Evolutionary conservation across 805 yeast species (phyloP), one percentile per base, ranked within the genome.

Genomic region (Hanseniaspora meyeri): DNA sequence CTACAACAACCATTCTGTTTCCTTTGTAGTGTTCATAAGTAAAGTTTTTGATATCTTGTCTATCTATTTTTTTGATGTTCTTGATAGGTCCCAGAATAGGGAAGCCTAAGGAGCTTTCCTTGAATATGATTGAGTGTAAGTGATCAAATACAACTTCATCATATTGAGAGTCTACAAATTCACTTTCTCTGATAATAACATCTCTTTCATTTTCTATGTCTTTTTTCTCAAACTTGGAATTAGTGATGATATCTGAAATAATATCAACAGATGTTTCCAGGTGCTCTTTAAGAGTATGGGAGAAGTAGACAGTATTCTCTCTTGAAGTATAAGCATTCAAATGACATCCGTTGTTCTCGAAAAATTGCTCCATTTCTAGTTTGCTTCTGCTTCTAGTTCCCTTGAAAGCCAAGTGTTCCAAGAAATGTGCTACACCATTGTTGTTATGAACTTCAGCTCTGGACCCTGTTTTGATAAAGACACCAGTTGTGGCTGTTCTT

Each of bases 71-170:
- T 67, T 80, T 79, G 65, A 93, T 93, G 69, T 89, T 84, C 60
- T 86, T 86, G 59, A 89, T 78, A 19, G 99, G 97, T 0, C 99
- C 99, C 59, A 93, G 74, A 58, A 93, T 93, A 9, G 98, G 95
- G 72, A 97, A 83, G 31, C 99, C 99, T 60, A 93, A 76, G 49
- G 96, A 95, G 70, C 95, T 97, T 62, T 80, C 83, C 68, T 80
- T 86, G 74, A 80, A 93, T 10, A 95, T 89, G 37, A 89, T 87
- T 49, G 95, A 89, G 72, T 93, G 99, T 55, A 93, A 73, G 70
- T 95, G 95, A 71, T 93, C 99, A 69, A 93, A 93, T 10, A 93
- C 95, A 39, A 93, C 97, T 70, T 93, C 99, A 69, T 93, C 98
- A 68, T 88, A 87, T 95, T 88, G 89, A 73, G 90, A 91, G 70